Conservation (phyloP, 2,329 filamentous ascomycete species). For the Paraphoma sp. region DNA sequence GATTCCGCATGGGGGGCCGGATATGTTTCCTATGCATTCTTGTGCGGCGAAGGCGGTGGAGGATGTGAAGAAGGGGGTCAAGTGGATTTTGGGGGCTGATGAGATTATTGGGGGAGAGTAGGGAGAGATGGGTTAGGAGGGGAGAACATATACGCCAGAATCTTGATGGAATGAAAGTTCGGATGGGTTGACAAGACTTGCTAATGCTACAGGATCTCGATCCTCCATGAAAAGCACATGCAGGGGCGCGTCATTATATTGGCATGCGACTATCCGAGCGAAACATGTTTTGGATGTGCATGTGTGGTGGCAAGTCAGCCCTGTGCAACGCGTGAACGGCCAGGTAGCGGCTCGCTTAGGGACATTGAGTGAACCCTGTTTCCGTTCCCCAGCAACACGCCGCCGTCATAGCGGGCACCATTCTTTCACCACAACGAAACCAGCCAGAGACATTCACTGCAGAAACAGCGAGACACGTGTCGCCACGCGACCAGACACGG, state of each 20-base stretch:
- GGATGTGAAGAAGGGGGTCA: slow-evolving; percentile 41
- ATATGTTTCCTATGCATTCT: slow-evolving; percentile 39
- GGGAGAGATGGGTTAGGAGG: not conserved
- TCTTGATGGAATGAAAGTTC: not conserved
- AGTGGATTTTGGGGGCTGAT: slow-evolving; percentile 31
- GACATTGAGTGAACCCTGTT: slow-evolving; percentile 8
- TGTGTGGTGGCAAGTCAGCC: slow-evolving; percentile 2
- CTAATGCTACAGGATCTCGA: not conserved
- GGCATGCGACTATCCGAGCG: not conserved
- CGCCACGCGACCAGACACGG: slow-evolving; percentile 29
- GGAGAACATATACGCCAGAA: not conserved
- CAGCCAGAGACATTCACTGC: slow-evolving; percentile 3
- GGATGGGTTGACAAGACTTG: not conserved
- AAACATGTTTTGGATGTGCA: not conserved
- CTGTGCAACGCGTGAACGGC: slow-evolving; percentile 11
- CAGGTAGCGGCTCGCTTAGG: slow-evolving; percentile 18
- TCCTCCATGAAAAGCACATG: not conserved
- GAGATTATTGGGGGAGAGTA: not conserved
- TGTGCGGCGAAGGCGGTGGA: slow-evolving; percentile 29
- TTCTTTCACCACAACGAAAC: slow-evolving; percentile 18
- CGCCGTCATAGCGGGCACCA: slow-evolving; percentile 21
- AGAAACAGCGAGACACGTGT: slow-evolving; percentile 27
- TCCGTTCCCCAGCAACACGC: slow-evolving; percentile 10
- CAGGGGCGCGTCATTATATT: not conserved
- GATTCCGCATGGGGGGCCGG: slow-evolving; percentile 52